Percentiles rank a stretch among this genome's conserved stretches.
phyloP scores from a whole-genome alignment of 345 rosid species.

The Eucalyptus fibrosa region DNA sequence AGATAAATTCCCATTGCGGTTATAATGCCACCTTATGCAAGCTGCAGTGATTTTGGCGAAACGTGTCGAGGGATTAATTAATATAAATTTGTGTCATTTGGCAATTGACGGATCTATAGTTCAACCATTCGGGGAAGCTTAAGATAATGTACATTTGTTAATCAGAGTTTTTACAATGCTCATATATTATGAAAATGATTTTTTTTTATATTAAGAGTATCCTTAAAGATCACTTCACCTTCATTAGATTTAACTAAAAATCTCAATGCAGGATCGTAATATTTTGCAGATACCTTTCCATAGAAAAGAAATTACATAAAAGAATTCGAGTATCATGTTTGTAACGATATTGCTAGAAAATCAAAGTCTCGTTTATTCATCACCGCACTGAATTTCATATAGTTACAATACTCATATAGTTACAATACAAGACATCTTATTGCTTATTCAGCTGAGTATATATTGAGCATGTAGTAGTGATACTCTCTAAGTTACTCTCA shows the following conservation, averaged over 20 bases:
- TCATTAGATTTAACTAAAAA: too few species aligned
- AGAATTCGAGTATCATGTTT: background rate
- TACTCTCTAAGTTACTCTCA: background rate
- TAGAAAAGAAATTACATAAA: background rate
- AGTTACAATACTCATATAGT: background rate
- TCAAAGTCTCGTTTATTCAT: background rate
- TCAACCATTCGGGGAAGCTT: background rate
- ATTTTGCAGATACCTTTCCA: background rate
- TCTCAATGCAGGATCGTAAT: background rate
- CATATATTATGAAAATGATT: too few species aligned
- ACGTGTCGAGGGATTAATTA: background rate
- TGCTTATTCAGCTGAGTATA: background rate
- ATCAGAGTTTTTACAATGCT: background rate
- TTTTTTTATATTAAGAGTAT: background rate
- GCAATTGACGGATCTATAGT: background rate
- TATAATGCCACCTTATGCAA: background rate
- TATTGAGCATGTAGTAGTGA: background rate
- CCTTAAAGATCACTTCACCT: background rate
- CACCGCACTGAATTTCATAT: background rate
- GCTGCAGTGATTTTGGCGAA: background rate
- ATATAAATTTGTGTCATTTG: background rate
- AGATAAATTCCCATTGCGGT: background rate
- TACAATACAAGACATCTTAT: background rate
- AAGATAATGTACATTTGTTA: background rate
- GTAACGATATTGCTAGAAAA: background rate